Evolutionary conservation across 768 basidiomycete genomes (phyloP), one percentile per base, ranked within the genome.

Genomic region (Paxillus rubicundulus): DNA sequence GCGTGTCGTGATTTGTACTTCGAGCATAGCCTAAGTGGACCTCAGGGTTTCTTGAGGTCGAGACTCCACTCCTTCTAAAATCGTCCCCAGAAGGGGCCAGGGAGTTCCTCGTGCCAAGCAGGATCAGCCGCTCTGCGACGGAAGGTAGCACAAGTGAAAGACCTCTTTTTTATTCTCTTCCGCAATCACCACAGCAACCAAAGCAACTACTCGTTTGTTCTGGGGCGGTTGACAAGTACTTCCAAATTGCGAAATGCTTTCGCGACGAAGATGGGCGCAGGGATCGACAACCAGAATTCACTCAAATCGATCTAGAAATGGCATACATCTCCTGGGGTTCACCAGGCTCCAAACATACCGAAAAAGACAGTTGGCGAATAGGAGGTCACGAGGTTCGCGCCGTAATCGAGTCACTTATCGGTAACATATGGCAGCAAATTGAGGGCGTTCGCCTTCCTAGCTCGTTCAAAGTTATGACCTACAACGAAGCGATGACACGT

Each of bases 251-350:
- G 13, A 84, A 84, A 58, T 98, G 95, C 72, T 98, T 98, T 77
- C 82, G 95, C 41, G 95, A 98, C 69, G 95, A 98, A 70, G 92
- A 92, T 63, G 93, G 94, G 4, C 80, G 95, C 51, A 94, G 89
- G 70, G 95, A 98, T 67, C 81, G 95, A 40, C 95, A 98, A 65
- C 94, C 95, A 0, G 95, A 98, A 69, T 98, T 98, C 71, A 98
- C 95, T 18, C 95, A 98, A 72, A 77, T 98, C 55, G 95, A 98
- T 82, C 71, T 98, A 56, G 95, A 98, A 72, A 95, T 97, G 89
- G 92, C 89, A 2, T 98, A 89, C 71, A 86, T 95, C 16, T 87
- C 87, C 8, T 97, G 95, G 85, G 87, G 86, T 45, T 58, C 62
- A 3, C 49, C 17, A 9, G 9, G 45, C 16, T 47, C 21, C 28